These are phyloP conservation scores for Tulasnella sp. DNA, from an alignment of 768 basidiomycete genomes.

Conservation along the genomic window DNA sequence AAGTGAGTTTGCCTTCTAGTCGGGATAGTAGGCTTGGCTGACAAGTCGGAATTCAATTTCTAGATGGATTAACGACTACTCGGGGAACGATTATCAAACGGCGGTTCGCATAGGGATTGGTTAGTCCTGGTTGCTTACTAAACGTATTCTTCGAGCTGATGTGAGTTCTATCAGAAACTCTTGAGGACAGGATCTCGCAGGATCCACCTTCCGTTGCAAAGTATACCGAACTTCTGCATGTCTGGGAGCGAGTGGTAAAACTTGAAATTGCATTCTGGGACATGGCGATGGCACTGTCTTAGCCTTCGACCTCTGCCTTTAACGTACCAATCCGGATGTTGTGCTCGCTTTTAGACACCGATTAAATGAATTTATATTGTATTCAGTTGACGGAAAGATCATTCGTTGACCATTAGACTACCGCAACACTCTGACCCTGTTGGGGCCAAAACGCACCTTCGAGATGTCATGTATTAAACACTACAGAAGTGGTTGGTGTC, in stretches of 20 bases:
- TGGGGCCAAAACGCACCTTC: background rate
- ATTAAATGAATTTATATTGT: background rate
- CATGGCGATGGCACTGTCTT: slow-evolving; percentile 47
- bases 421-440: background rate
- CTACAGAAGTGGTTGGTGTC: background rate
- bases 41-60: background rate
- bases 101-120: slow-evolving; percentile 74
- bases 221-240: slow-evolving; percentile 60
- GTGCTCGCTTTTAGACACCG: background rate
- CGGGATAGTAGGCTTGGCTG: slow-evolving; percentile 55
- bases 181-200: slow-evolving; percentile 60
- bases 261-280: slow-evolving; percentile 91
- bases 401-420: background rate
- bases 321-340: background rate
- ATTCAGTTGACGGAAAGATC: background rate
- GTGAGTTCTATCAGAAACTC: slow-evolving; percentile 50
- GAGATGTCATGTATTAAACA: background rate
- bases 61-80: slow-evolving; percentile 57
- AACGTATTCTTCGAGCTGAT: slow-evolving; percentile 8
- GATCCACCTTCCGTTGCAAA: slow-evolving; percentile 62
- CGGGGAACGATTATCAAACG: slow-evolving; percentile 62
- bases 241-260: slow-evolving; percentile 72
- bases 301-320: background rate
- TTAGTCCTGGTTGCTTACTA: slow-evolving; percentile 40
- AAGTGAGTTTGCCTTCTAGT: slow-evolving; percentile 26